Evolutionary conservation across 169 alveolate species (phyloP).

Genomic region (Neospora caninum): DNA sequence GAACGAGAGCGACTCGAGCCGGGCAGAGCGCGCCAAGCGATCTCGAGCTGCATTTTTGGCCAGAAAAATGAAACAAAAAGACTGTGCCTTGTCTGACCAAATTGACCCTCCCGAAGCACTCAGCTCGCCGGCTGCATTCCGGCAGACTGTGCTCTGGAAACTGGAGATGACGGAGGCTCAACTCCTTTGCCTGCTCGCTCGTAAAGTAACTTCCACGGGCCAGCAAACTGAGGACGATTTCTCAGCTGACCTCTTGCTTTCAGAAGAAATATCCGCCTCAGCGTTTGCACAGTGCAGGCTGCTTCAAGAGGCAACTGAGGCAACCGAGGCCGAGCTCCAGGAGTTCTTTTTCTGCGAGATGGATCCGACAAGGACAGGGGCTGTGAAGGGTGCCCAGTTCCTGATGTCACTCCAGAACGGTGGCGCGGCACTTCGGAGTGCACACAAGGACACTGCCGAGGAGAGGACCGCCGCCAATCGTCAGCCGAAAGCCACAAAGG

Average conservation of each 20-base stretch:
- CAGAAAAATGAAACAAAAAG: not conserved
- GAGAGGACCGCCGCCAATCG: not conserved
- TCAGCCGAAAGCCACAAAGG: not conserved
- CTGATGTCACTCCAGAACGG: not conserved
- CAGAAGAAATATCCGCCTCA: not conserved
- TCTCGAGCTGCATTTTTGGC: not conserved
- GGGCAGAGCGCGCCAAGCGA: not conserved
- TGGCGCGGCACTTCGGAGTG: not conserved
- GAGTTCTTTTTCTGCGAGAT: not conserved
- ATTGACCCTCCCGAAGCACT: slow-evolving; percentile 29
- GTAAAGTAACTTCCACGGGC: not conserved
- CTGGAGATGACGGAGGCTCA: not conserved
- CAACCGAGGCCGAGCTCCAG: not conserved
- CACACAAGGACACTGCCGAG: not conserved
- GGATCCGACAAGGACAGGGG: not conserved
- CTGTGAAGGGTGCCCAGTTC: not conserved
- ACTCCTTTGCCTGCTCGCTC: not conserved
- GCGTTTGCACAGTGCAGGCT: slow-evolving; percentile 4
- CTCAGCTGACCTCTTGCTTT: not conserved
- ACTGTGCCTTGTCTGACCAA: not conserved
- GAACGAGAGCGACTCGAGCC: not conserved
- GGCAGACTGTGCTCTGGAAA: slow-evolving; percentile 16
- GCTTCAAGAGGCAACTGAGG: slow-evolving; percentile 10
- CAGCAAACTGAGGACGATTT: not conserved
- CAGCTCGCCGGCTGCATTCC: not conserved